Evolutionary conservation across 768 basidiomycete species (phyloP), one percentile per base, ranked within the genome.

Genomic region (Steccherinum ochraceum): DNA sequence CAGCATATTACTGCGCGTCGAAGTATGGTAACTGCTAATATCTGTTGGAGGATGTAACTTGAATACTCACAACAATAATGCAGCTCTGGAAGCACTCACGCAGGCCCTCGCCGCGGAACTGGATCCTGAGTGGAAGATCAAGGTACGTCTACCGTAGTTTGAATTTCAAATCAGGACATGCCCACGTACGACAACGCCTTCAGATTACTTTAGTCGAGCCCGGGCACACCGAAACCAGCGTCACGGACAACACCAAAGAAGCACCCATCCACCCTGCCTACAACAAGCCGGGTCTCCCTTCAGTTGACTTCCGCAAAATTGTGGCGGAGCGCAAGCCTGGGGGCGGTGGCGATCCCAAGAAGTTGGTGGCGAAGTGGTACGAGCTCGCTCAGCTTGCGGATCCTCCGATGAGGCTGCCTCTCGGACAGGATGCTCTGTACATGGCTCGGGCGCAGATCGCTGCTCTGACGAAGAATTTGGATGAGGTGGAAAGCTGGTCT

Each of bases 91-190:
- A 45, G 71, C 68, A 18, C 55, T 74, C 24, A 69, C 65, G 1
- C 67, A 74, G 51, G 58, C 72, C 1, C 52, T 76, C 21, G 59
- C 59, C 3, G 55, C 61, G 41, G 76, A 77, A 51, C 49, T 76
- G 2, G 72, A 75, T 43, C 74, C 76, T 12, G 61, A 26, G 18
- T 77, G 75, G 75, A 72, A 75, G 45, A 74, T 77, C 57, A 74
- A 70, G 60, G 75, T 72, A 48, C 16, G 35, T 40, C 5, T 3
- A 12, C 16, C 27, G n/a, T n/a, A n/a, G n/a, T n/a, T n/a, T n/a
- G n/a, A n/a, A n/a, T n/a, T n/a, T n/a, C n/a, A n/a, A n/a, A n/a
- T n/a, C n/a, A n/a, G n/a, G n/a, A n/a, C n/a, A n/a, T n/a, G n/a
- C n/a, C n/a, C n/a, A n/a, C n/a, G n/a, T n/a, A n/a, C n/a, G n/a